phyloP scores from a whole-genome alignment of 1,284 basidiomycete genomes.

The Neolentinus lepideus region DNA sequence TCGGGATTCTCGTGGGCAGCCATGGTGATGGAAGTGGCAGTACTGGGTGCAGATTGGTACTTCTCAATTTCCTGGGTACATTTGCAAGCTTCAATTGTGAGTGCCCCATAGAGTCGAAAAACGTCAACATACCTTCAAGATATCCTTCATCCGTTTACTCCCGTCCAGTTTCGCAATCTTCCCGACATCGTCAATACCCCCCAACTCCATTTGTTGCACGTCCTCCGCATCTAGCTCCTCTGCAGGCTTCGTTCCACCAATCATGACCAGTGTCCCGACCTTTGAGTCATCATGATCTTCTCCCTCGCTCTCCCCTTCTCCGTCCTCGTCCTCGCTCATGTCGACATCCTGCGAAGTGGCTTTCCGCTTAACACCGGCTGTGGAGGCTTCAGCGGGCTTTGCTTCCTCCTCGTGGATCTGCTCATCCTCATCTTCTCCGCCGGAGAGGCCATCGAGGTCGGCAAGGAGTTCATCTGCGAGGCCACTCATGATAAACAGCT shows the following conservation, averaged over 20 bases:
- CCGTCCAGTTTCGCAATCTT: constrained; percentile 87
- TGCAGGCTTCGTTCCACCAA: constrained; percentile 87
- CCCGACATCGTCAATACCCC: constrained; percentile 73
- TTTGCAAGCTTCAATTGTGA: neutral
- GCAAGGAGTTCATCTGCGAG: constrained; percentile 86
- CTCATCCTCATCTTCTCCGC: constrained; percentile 46
- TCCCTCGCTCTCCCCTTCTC: constrained; percentile 20
- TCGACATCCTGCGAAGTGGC: constrained; percentile 44
- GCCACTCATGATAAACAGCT: constrained; percentile 45
- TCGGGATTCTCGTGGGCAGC: constrained; percentile 92
- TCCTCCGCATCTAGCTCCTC: constrained; percentile 92
- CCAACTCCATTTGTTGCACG: constrained; percentile 88
- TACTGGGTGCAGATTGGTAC: constrained; percentile 72
- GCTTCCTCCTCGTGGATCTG: constrained; percentile 32
- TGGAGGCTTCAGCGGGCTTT: constrained; percentile 21
- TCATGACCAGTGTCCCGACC: constrained; percentile 65
- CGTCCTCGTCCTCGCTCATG: constrained; percentile 37
- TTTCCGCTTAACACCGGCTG: constrained; percentile 34
- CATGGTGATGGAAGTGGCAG: constrained; percentile 69
- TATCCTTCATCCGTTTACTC: constrained; percentile 80
- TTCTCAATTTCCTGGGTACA: constrained; percentile 75
- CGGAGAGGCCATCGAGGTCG: constrained; percentile 77
- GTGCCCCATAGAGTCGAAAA: neutral
- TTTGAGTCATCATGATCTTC: constrained; percentile 33
- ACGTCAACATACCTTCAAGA: constrained; percentile 59